Evolutionary conservation across 73 alveolate species (phyloP), one percentile per base, ranked within the genome.

Genomic region (Blepharisma japonicum): DNA sequence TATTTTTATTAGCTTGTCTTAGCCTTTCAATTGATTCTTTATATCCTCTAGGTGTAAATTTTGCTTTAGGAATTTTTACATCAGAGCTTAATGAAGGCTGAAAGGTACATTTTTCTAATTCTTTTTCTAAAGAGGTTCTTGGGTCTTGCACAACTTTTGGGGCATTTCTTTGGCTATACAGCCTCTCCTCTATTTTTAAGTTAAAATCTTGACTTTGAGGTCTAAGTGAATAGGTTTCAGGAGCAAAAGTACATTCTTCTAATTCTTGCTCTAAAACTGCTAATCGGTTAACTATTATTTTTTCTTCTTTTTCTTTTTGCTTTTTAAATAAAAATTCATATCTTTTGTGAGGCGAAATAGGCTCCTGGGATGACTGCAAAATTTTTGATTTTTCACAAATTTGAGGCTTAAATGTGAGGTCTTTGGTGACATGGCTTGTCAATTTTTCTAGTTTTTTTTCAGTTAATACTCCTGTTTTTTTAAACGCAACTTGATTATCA

Each of bases 231-330:
- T 8, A 6, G 0, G 55, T 55, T 32, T 76, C 25, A 47, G 89
- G 89, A 9, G 79, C 27, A 49, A 81, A 81, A 55, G 89, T 81
- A 71, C 89, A 81, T 45, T 72, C 84, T 50, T 42, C 77, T 5
- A 77, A 20, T 77, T 77, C 84, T 6, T 51, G n/a, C n/a, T 23
- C 66, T 9, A 67, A 50, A 25, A n/a, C 56, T 32, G 14, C 27
- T 20, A 20, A 6, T 42, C 55, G 14, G 2, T 46, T 9, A 18
- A 8, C 8, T 1, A 25, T 42, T 0, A 78, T 68, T 68, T 78
- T 68, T 32, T 56, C 79, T 27, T 78, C 86, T 32, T 78, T 78
- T 25, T 68, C 46, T 56, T 78, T 56, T 20, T 11, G 45, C 6
- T 78, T 68, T 8, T 48, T 18, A 68, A 32, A 68, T 48, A 78